Evolutionary conservation across 768 basidiomycete species (phyloP), one percentile per base, ranked within the genome.

Genomic region (Cystobasidium tubakii): DNA sequence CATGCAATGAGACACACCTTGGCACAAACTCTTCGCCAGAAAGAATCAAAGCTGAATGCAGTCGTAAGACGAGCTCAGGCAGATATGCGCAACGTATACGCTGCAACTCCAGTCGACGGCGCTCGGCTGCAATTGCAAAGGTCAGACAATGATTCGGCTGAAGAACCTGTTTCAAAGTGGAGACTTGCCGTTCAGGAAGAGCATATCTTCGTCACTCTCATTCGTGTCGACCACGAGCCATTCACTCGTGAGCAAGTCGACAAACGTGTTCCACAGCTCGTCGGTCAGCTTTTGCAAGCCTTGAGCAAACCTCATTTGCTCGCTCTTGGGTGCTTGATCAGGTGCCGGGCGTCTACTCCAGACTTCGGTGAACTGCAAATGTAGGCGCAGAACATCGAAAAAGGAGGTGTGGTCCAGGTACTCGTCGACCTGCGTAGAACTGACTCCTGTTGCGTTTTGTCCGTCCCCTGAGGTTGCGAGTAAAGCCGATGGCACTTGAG

Each of bases 81-180:
- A 96, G 84, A 81, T 89, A 94, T 34, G 94, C 87, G 78, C 92
- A 88, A 50, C 93, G 87, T 65, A 95, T 89, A n/a, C 89, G 86
- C 15, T 86, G 82, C 57, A 95, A 85, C 75, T 94, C 91, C 25
- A 83, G 83, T 27, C 83, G 84, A 31, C 89, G 84, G 7, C 84
- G 85, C 60, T 87, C 85, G 50, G 81, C 86, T 85, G 53, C 19
- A 33, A n/a, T 17, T 23, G 13, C 27, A 43, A 17, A 57, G 43
- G 10, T 29, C 4, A 1, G 66, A 19, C 10, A n/a, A 39, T 36
- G 29, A 6, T 12, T 23, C 12, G 29, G 21, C 44, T 43, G 43
- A 74, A 36, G 19, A 39, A 15, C 73, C 74, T 77, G 12, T 77
- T 77, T 2, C 76, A 43, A 0, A 57, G 39, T 39, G 39, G 15